Evolutionary conservation across 2,329 filamentous ascomycete species (phyloP).

Genomic region (Polytolypa hystricis): DNA sequence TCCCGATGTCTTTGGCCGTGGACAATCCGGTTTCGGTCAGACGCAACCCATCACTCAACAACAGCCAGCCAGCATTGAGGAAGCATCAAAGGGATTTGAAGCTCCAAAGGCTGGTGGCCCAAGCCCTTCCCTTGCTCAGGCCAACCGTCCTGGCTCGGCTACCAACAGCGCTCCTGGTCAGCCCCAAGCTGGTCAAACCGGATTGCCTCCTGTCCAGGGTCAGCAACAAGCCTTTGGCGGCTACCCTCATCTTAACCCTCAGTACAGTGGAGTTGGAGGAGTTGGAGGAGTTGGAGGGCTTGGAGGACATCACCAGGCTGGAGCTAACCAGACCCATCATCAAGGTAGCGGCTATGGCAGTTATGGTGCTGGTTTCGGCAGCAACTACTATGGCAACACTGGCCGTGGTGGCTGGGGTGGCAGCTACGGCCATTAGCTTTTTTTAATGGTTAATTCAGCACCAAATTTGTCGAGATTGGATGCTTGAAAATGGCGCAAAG

Average conservation of each 20-base stretch:
- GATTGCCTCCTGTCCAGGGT: slow-evolving; percentile 44
- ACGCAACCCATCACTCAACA: slow-evolving; percentile 44
- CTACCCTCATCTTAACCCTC: slow-evolving; percentile 45
- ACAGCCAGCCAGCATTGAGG: slow-evolving; percentile 37
- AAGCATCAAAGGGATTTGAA: slow-evolving; percentile 47
- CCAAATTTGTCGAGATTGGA: no score
- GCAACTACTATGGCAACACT: slow-evolving; percentile 34
- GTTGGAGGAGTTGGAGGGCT: slow-evolving; percentile 25
- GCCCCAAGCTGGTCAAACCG: slow-evolving; percentile 35
- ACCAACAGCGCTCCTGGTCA: slow-evolving; percentile 47
- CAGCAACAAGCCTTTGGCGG: slow-evolving; percentile 48
- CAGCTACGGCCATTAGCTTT: slow-evolving; percentile 35
- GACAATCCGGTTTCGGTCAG: slow-evolving; percentile 46
- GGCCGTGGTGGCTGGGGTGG: slow-evolving; percentile 35
- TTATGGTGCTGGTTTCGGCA: slow-evolving; percentile 31
- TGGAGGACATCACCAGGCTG: slow-evolving; percentile 30
- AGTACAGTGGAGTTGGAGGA: slow-evolving; percentile 37
- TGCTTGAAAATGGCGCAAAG: background rate
- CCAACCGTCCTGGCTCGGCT: slow-evolving; percentile 52
- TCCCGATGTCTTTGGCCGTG: slow-evolving; percentile 50
- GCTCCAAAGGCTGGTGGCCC: slow-evolving; percentile 47
- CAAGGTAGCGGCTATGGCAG: slow-evolving; percentile 32
- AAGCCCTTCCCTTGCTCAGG: slow-evolving; percentile 51
- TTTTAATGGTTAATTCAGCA: no score
- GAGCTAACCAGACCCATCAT: slow-evolving; percentile 28